Evolutionary conservation across 306 rosid genomes (phyloP).

Genomic region (Carpinus fangiana): DNA sequence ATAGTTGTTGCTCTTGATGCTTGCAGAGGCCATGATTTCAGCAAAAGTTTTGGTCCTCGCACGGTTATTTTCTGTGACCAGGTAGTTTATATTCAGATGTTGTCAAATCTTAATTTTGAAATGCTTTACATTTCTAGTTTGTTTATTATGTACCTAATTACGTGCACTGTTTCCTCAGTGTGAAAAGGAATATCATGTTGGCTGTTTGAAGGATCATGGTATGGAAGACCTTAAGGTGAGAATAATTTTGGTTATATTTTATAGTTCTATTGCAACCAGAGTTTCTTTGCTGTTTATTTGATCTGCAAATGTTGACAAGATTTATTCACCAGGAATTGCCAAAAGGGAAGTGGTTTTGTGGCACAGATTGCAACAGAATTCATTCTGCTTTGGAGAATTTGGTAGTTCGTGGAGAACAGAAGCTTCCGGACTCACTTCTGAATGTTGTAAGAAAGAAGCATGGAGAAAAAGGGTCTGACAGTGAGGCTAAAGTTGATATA

Average conservation of each 20-base stretch:
- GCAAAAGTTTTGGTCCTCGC: slow-evolving; percentile 57
- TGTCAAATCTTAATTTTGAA: slow-evolving; percentile 11
- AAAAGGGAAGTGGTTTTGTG: slow-evolving; percentile 73
- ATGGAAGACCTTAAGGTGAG: slow-evolving; percentile 60
- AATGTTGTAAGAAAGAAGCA: slow-evolving; percentile 49
- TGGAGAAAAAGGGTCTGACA: slow-evolving; percentile 36
- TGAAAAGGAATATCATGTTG: slow-evolving; percentile 78
- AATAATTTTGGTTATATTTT: not conserved
- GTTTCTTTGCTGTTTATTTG: not conserved
- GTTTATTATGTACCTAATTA: not conserved
- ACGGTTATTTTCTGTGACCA: slow-evolving; percentile 85
- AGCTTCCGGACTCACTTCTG: slow-evolving; percentile 50
- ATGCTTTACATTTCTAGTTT: not conserved
- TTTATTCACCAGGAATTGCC: slow-evolving; percentile 63
- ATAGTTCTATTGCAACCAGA: not conserved
- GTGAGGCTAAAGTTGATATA: slow-evolving; percentile 37
- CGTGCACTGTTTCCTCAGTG: slow-evolving; percentile 47
- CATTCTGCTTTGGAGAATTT: slow-evolving; percentile 46
- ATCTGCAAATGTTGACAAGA: slow-evolving; percentile 1
- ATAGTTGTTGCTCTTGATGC: slow-evolving; percentile 21
- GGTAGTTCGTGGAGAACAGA: slow-evolving; percentile 50
- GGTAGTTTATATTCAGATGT: slow-evolving; percentile 40
- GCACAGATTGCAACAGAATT: slow-evolving; percentile 45
- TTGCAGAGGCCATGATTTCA: slow-evolving; percentile 63
- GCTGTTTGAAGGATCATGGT: slow-evolving; percentile 70